Base-by-base conservation (phyloP, 73 alveolate species). In the Paramecium sexaurelia region DNA sequence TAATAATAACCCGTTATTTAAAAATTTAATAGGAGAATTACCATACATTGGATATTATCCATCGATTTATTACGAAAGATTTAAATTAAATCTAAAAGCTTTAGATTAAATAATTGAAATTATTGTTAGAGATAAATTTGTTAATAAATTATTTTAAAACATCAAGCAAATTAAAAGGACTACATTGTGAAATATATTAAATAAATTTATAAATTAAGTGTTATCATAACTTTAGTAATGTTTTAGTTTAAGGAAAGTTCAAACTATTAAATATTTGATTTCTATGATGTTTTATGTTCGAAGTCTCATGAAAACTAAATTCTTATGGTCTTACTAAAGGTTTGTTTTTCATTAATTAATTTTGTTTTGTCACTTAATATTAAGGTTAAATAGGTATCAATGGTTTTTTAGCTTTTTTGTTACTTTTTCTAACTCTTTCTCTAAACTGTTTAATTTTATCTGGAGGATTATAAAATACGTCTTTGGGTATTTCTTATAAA, bases 351-450 rank as follows among this genome's bases (percentile, higher is more conserved):
- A 15, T 5, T 47, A 47, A 3, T 17, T 15, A 3, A 7, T 15
- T 47, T 47, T 11, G 9, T 47, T 47, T 47, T 4, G 9, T 3
- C 24, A 47, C 7, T 4, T 9, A 27, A 32, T 13, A 11, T 32
- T 61, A 61, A 26, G 83, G 83, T n/a, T 61, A 29, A 61, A 61
- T 61, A 3, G 83, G 83, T 22, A 61, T 61, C 17, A 61, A 61
- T 8, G 83, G 83, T 26, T 61, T 61, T 19, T 61, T 61, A 1
- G 83, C 83, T 32, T 61, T 61, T n/a, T 32, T 61, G 11, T 61
- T 61, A 19, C 83, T 61, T 61, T 61, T 61, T 61, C 43, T 61
- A 17, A 61, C 83, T 61, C 83, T 61, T 61, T 61, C 83, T 61
- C 39, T 26, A 61, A 29, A 61, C 26, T 5, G 26, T 61, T 61